Percentiles rank a stretch among this genome's conserved stretches.
phyloP scores from a whole-genome alignment of 2,329 filamentous ascomycete species.

The Escovopsis sp. region DNA sequence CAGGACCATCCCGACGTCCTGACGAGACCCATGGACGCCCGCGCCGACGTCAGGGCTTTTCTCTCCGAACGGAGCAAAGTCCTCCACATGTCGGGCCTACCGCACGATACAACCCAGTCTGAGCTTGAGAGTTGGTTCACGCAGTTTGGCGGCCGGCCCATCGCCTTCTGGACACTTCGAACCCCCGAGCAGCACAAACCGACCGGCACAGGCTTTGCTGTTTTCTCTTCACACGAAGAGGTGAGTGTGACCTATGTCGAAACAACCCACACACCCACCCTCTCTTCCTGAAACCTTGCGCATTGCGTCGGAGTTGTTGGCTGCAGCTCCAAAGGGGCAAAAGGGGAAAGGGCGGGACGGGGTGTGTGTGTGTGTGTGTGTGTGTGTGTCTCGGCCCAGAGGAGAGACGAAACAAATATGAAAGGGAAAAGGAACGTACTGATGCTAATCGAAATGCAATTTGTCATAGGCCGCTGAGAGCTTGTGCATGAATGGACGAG shows the following conservation, averaged over 20 bases:
- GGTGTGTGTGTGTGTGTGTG: no score
- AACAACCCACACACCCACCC: neutral
- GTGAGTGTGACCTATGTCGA: constrained; percentile 36
- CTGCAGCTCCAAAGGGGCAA: no score
- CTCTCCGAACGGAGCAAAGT: constrained; percentile 95
- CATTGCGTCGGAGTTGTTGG: no score
- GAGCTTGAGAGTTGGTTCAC: constrained; percentile 99
- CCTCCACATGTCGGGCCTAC: constrained; percentile 90
- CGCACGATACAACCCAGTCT: constrained; percentile 95
- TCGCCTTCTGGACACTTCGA: constrained; percentile 96
- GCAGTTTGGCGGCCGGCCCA: constrained; percentile 91
- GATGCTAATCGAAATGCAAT: neutral
- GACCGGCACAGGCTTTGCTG: constrained; percentile 94
- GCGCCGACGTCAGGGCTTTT: constrained; percentile 92
- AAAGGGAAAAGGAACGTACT: no score
- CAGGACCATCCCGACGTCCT: constrained; percentile 92
- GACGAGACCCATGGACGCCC: constrained; percentile 88
- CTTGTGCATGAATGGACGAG: constrained; percentile 97
- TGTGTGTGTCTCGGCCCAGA: no score
- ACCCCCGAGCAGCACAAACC: constrained; percentile 98
- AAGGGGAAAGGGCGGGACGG: no score
- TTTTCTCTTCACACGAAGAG: constrained; percentile 98
- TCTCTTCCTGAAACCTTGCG: neutral
- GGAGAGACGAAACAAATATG: no score
- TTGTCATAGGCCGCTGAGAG: constrained; percentile 71